Base-by-base conservation (phyloP, 2,329 filamentous ascomycete species). In the Coleophoma cylindrospora region DNA sequence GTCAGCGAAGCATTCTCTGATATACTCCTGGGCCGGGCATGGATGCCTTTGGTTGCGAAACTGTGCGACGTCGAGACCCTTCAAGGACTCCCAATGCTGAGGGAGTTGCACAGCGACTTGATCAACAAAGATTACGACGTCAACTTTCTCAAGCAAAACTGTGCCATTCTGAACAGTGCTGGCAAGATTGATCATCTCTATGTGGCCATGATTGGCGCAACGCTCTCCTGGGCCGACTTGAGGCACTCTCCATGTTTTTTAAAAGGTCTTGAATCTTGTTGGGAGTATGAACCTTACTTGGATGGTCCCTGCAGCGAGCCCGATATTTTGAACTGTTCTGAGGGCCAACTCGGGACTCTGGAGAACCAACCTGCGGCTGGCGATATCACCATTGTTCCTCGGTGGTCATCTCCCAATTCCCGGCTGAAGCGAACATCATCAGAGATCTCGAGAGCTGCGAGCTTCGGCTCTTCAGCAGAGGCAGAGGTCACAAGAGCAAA, bases 111-210 rank as follows among this genome's bases (percentile, higher is more conserved):
- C 9, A 53, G 68, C 1, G 58, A 64, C 21, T 62, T 77, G n/a
- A 54, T 74, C 34, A 67, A 70, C 41, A 56, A 58, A 19, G 63
- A 67, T 17, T 80, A 75, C 56, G 72, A 80, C 57, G 63, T 71
- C 43, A 70, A 74, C 8, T 83, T 83, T 49, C 66, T 83, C 22
- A 70, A 68, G 22, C 62, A 68, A 38, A 68, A 81, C 61, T 82
- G 79, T 56, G 80, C 77, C n/a, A 76, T 81, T 3, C 70, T 74
- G 45, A 75, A 80, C 43, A 67, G 69, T 3, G 72, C 70, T 48
- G 80, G 79, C 40, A 77, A 75, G 56, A 75, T 81, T 21, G 76
- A 81, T 56, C 80, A 79, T 17, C 64, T 83, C 13, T 83, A 83
- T 57, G 80, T 83, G 50, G 77, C 79, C 49, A 78, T 81, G 76